A percentile compares a stretch with the other conserved stretches of the same genome.
These are phyloP conservation scores for Monascus ruber DNA, from an alignment of 2,329 filamentous ascomycete species.

Conservation along the genomic window DNA sequence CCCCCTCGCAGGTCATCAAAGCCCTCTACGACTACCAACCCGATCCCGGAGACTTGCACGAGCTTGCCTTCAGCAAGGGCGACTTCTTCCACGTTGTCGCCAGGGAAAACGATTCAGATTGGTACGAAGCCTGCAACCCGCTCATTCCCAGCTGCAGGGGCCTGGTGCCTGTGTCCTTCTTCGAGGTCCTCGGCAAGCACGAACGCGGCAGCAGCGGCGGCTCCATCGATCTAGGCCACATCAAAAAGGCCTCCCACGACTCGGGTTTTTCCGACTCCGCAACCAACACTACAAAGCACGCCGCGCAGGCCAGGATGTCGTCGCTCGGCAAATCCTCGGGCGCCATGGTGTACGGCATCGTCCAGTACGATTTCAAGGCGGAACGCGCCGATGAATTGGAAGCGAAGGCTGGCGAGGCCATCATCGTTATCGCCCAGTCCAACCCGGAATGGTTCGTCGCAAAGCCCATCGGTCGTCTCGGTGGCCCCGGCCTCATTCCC, in stretches of 20 bases:
- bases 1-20: conserved; percentile 66
- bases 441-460: conserved; percentile 99
- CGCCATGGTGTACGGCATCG: conserved; percentile 90
- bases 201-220: conserved; percentile 81
- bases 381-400: conserved; percentile 93
- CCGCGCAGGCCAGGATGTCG: conserved; percentile 30
- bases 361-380: conserved; percentile 93
- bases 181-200: conserved; percentile 83
- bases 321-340: conserved; percentile 47
- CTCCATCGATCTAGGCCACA: conserved; percentile 41
- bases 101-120: conserved; percentile 85
- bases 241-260: conserved; percentile 61
- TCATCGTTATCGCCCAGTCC: conserved; percentile 96
- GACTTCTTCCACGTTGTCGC: conserved; percentile 98
- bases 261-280: conserved; percentile 64
- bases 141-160: conserved; percentile 71
- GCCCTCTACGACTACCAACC: conserved; percentile 89
- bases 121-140: conserved; percentile 98
- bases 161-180: conserved; percentile 86
- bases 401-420: conserved; percentile 87
- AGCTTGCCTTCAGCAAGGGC: conserved; percentile 84
- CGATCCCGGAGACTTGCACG: conserved; percentile 52
- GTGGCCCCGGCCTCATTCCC: conserved; percentile 87
- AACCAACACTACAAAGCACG: conserved; percentile 5
- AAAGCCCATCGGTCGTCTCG: conserved; percentile 95